A percentile compares a stretch with the other conserved stretches of the same genome.
Evolutionary conservation across 768 basidiomycete genomes (phyloP).

Genomic region (Lentinula sp.): DNA sequence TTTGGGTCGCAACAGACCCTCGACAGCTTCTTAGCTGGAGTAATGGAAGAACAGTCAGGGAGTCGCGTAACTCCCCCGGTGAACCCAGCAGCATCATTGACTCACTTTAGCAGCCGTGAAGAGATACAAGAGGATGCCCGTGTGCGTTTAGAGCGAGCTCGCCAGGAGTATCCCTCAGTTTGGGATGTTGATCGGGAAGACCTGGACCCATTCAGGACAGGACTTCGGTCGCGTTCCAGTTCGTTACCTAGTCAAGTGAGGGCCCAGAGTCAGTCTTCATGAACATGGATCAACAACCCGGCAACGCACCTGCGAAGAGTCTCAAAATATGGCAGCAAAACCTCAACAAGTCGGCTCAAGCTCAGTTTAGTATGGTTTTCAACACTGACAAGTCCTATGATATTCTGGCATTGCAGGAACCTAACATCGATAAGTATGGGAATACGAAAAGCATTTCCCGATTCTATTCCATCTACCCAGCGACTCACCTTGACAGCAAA

Average conservation of each 20-base stretch:
- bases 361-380: constrained; percentile 8
- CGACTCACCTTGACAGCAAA: constrained; percentile 6
- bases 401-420: constrained; percentile 24
- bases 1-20: neutral
- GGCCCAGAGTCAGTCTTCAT: neutral
- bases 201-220: no score
- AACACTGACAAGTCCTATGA: constrained; percentile 10
- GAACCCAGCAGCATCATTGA: no score
- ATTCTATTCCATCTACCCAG: constrained; percentile 20
- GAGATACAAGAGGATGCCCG: no score
- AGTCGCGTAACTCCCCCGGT: no score
- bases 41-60: no score
- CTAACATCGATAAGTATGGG: constrained; percentile 15
- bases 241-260: neutral
- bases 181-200: no score
- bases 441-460: constrained; percentile 8
- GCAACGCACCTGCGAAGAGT: neutral
- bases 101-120: no score
- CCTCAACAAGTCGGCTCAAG: constrained; percentile 18
- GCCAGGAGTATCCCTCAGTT: no score
- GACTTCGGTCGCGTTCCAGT: neutral
- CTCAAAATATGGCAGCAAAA: constrained; percentile 19
- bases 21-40: no score
- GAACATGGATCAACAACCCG: neutral
- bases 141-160: no score